Conservation (phyloP, 2,329 filamentous ascomycete genomes). For the Colletotrichum nymphaeae region DNA sequence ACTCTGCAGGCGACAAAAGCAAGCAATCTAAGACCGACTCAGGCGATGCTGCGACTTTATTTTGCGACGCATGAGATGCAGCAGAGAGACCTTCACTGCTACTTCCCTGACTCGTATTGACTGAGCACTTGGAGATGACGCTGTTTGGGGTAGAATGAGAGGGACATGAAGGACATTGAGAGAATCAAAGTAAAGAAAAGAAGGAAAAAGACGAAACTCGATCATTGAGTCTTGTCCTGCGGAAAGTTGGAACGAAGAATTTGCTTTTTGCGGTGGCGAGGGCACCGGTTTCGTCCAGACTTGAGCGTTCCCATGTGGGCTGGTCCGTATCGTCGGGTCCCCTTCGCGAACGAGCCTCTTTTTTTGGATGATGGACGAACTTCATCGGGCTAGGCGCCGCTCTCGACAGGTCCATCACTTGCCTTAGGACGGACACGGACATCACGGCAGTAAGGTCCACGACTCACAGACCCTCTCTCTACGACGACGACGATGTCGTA, state of each 20-base stretch:
- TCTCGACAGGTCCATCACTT: not conserved
- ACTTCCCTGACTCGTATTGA: conserved; percentile 27
- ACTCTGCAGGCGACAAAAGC: conserved; percentile 18
- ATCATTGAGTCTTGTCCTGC: not conserved
- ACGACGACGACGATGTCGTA: not conserved
- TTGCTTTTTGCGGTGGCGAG: not conserved
- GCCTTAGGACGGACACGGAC: conserved; percentile 23
- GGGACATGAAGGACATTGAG: not conserved
- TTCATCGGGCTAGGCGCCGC: conserved; percentile 13
- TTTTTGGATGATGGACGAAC: conserved; percentile 4
- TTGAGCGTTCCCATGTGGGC: conserved; percentile 9
- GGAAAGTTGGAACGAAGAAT: not conserved
- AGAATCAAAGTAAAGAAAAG: not conserved
- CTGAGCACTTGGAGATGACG: not conserved
- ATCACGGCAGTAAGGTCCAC: conserved; percentile 3
- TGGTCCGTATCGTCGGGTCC: conserved; percentile 31
- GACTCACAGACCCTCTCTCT: conserved; percentile 18
- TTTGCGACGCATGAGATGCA: not conserved
- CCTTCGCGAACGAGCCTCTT: conserved; percentile 30
- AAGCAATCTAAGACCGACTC: conserved; percentile 10
- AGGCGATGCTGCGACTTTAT: not conserved
- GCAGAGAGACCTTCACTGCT: not conserved
- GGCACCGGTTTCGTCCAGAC: conserved; percentile 12
- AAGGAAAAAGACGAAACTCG: conserved; percentile 1
- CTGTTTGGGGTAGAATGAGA: conserved; percentile 20